Conservation (phyloP, 2,329 filamentous ascomycete genomes). For the Fusarium tanahbumbuense region DNA sequence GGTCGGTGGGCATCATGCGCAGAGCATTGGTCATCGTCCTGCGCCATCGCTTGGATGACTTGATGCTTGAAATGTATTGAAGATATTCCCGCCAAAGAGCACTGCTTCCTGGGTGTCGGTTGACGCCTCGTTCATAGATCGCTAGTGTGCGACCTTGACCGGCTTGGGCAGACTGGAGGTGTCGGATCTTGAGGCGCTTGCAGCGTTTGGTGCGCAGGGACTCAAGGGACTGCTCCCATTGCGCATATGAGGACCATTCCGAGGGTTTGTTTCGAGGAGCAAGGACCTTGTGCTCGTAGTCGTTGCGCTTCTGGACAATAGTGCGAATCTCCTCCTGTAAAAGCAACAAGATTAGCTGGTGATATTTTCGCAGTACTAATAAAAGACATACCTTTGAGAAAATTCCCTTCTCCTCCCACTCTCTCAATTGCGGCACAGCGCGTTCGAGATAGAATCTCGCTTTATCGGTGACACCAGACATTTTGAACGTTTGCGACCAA, state of each 20-base stretch:
- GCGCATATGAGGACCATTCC: conserved; percentile 87
- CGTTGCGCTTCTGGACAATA: conserved; percentile 89
- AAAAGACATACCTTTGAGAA: conserved; percentile 77
- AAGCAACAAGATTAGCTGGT: conserved; percentile 15
- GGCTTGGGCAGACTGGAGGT: conserved; percentile 71
- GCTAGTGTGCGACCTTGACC: conserved; percentile 88
- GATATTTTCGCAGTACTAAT: not conserved
- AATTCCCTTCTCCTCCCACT: conserved; percentile 91
- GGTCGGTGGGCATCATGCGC: conserved; percentile 85
- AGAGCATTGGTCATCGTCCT: conserved; percentile 75
- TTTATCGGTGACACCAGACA: conserved; percentile 91
- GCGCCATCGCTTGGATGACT: conserved; percentile 74
- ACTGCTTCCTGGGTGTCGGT: conserved; percentile 84
- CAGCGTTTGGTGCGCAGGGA: conserved; percentile 84
- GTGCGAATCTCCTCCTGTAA: conserved; percentile 85
- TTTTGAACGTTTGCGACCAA: conserved; percentile 51
- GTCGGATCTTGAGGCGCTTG: conserved; percentile 80
- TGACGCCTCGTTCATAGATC: conserved; percentile 87
- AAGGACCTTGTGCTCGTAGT: conserved; percentile 92
- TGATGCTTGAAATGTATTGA: conserved; percentile 78
- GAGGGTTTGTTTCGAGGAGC: conserved; percentile 79
- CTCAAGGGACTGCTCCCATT: conserved; percentile 77
- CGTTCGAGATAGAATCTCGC: conserved; percentile 95
- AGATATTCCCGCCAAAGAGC: conserved; percentile 92
- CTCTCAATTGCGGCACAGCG: conserved; percentile 89